phyloP scores from a whole-genome alignment of 345 rosid genomes.

The Iberis pinnata region DNA sequence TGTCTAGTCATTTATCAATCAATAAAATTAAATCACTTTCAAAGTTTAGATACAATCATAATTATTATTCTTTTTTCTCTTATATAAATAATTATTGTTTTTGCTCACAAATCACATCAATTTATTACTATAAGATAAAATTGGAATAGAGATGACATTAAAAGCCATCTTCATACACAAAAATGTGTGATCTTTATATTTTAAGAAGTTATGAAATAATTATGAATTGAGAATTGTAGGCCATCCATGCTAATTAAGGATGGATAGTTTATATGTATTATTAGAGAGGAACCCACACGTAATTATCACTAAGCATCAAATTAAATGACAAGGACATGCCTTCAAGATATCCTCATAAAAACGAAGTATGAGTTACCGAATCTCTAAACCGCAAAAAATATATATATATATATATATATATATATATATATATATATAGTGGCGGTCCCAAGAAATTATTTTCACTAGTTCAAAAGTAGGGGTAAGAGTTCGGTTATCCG shows the following conservation, averaged over 20 bases:
- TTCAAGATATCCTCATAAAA: no score
- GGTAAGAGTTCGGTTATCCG: no score
- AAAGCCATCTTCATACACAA: conserved; percentile 16
- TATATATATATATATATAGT: no score
- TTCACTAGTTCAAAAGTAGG: no score
- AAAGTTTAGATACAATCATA: no score
- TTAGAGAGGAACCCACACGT: conserved; percentile 23
- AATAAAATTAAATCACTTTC: neutral
- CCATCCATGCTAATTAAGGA: conserved; percentile 9
- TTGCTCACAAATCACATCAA: conserved; percentile 21
- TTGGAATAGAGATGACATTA: neutral
- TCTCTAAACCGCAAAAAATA: no score
- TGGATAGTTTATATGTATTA: conserved; percentile 7
- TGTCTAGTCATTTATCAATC: conserved; percentile 13
- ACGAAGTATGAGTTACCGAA: no score
- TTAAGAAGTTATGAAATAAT: conserved; percentile 10
- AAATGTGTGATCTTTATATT: conserved; percentile 14
- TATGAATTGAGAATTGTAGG: conserved; percentile 27
- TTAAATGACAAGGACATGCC: no score
- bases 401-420: no score
- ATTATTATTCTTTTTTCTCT: no score
- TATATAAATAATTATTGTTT: neutral
- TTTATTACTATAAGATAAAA: conserved; percentile 6
- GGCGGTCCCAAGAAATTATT: no score
- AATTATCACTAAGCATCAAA: conserved; percentile 10